phyloP scores from a whole-genome alignment of 495 filamentous ascomycete species.

The Penicillium subrubescens region DNA sequence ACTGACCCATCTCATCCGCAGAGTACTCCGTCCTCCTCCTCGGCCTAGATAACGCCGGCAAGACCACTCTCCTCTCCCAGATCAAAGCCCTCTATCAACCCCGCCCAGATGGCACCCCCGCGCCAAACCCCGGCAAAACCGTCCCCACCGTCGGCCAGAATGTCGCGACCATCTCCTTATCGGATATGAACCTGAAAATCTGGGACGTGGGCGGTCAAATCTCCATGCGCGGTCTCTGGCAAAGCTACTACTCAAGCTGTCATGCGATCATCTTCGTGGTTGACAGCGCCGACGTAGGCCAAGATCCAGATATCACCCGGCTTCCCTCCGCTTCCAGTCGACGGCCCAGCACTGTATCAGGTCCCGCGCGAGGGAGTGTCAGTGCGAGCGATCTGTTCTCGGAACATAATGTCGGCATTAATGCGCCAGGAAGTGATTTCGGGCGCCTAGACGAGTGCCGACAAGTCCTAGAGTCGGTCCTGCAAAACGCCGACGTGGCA shows the following conservation, averaged over 20 bases:
- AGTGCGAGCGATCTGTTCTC: slow-evolving; percentile 30
- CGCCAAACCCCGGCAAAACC: slow-evolving; percentile 63
- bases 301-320: slow-evolving; percentile 59
- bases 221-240: slow-evolving; percentile 86
- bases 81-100: slow-evolving; percentile 85
- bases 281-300: slow-evolving; percentile 88
- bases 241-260: slow-evolving; percentile 88
- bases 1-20: slow-evolving; percentile 29
- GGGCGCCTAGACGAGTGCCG: slow-evolving; percentile 84
- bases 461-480: slow-evolving; percentile 81
- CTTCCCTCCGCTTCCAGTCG: slow-evolving; percentile 29
- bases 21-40: slow-evolving; percentile 98
- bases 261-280: slow-evolving; percentile 98
- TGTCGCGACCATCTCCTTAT: slow-evolving; percentile 82
- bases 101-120: slow-evolving; percentile 54
- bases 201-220: slow-evolving; percentile 98
- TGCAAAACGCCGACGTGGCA: slow-evolving; percentile 80
- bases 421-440: slow-evolving; percentile 53
- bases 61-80: slow-evolving; percentile 96
- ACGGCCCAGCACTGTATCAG: slow-evolving; percentile 36
- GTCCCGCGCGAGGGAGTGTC: slow-evolving; percentile 19
- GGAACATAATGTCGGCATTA: slow-evolving; percentile 39
- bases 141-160: slow-evolving; percentile 98
- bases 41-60: slow-evolving; percentile 96
- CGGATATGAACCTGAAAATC: slow-evolving; percentile 94